A percentile compares a stretch with the other conserved stretches of the same genome.
Evolutionary conservation across 805 yeast genomes (phyloP).

Genomic region (Jamesozyma rosinii): DNA sequence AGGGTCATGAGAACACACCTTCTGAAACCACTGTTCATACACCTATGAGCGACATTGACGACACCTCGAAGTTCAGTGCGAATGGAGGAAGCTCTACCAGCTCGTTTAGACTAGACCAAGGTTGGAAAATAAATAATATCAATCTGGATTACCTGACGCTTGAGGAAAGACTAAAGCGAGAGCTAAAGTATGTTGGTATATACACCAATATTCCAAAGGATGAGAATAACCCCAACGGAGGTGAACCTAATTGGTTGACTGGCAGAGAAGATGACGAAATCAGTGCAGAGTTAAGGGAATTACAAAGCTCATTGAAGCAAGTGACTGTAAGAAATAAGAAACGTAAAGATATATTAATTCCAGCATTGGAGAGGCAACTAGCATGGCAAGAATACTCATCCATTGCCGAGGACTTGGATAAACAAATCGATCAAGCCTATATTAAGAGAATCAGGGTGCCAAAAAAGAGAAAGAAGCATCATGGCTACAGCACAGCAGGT

Average conservation of each 20-base stretch:
- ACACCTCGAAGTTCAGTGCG: conserved; percentile 1
- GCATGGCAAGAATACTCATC: conserved; percentile 93
- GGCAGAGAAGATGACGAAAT: conserved; percentile 91
- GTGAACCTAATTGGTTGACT: conserved; percentile 52
- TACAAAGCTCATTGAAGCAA: conserved; percentile 59
- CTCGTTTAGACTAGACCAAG: conserved; percentile 35
- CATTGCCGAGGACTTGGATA: conserved; percentile 86
- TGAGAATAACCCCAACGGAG: conserved; percentile 23
- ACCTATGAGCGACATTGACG: conserved; percentile 16
- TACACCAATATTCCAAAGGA: conserved; percentile 48
- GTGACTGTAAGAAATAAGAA: conserved; percentile 56
- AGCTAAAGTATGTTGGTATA: conserved; percentile 82
- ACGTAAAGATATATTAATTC: conserved; percentile 56
- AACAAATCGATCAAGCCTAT: conserved; percentile 93
- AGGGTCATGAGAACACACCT: conserved; percentile 13
- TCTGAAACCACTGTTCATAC: conserved; percentile 13
- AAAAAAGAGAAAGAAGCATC: conserved; percentile 37
- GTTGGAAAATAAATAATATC: conserved; percentile 38
- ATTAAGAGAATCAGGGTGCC: conserved; percentile 71
- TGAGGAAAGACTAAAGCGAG: conserved; percentile 82
- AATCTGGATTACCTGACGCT: conserved; percentile 65
- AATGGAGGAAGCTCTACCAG: conserved; percentile 20
- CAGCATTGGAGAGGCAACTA: conserved; percentile 73
- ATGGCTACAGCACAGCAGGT: conserved; percentile 1
- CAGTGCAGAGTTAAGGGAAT: conserved; percentile 65